Percentiles rank a stretch among this genome's conserved stretches.
Evolutionary conservation across 495 filamentous ascomycete genomes (phyloP).

Genomic region (Annulohypoxylon maeteangense): DNA sequence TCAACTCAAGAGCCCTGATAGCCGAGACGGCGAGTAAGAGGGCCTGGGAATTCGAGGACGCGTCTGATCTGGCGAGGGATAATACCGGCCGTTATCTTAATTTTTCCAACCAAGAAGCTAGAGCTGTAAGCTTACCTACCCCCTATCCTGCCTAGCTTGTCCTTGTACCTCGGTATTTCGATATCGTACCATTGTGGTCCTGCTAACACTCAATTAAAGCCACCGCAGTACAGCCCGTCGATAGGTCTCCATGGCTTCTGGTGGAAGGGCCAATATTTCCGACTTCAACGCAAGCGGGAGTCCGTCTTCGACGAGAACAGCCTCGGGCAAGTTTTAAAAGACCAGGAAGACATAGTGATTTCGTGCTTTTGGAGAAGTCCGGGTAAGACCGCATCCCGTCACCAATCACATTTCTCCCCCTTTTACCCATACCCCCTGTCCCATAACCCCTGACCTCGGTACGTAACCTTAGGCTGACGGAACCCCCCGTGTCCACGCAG

Average conservation of each 20-base stretch:
- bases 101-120: constrained; percentile 57
- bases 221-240: constrained; percentile 54
- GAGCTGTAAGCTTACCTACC: constrained; percentile 36
- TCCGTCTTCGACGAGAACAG: constrained; percentile 41
- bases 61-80: constrained; percentile 46
- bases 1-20: constrained; percentile 64
- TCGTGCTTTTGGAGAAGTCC: constrained; percentile 58
- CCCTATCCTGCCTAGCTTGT: background rate
- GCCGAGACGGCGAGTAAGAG: constrained; percentile 65
- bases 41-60: constrained; percentile 64
- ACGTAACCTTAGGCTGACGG: background rate
- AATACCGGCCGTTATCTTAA: constrained; percentile 53
- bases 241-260: constrained; percentile 55
- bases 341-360: constrained; percentile 54
- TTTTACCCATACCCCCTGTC: background rate
- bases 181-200: background rate
- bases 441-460: background rate
- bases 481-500: constrained; percentile 17
- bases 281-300: constrained; percentile 52
- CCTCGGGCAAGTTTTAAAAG: constrained; percentile 45
- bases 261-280: constrained; percentile 53
- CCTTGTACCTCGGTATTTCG: background rate
- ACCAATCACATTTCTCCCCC: background rate
- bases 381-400: constrained; percentile 26
- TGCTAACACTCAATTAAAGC: constrained; percentile 24